phyloP scores from a whole-genome alignment of 2,329 filamentous ascomycete genomes.

The Penicillium glabrum region DNA sequence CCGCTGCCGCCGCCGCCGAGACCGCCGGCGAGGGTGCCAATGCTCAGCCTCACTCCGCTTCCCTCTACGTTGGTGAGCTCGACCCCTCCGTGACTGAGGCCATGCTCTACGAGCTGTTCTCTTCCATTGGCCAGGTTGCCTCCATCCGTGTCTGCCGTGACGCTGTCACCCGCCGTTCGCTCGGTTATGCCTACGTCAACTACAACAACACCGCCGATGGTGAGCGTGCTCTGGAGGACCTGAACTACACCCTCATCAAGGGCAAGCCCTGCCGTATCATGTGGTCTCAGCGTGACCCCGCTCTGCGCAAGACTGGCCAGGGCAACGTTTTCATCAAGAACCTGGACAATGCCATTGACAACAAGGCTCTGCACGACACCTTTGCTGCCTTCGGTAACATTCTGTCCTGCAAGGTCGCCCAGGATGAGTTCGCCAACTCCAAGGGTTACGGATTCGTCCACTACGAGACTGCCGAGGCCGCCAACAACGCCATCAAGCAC shows the following conservation, averaged over 20 bases:
- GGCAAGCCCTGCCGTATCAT: slow-evolving; percentile 99
- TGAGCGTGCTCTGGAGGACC: slow-evolving; percentile 96
- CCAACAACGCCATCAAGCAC: slow-evolving; percentile 96
- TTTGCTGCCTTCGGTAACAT: slow-evolving; percentile 99
- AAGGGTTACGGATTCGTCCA: slow-evolving; percentile 99
- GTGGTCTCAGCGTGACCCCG: slow-evolving; percentile 99
- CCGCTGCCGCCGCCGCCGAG: slow-evolving; percentile 64
- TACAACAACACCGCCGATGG: slow-evolving; percentile 97
- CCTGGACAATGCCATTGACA: slow-evolving; percentile 96
- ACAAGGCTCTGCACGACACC: slow-evolving; percentile 99
- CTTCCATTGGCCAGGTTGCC: slow-evolving; percentile 96
- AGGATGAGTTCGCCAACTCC: slow-evolving; percentile 94
- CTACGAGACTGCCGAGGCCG: slow-evolving; percentile 98
- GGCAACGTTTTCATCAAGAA: slow-evolving; percentile 99
- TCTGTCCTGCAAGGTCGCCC: slow-evolving; percentile 97
- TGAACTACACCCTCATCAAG: slow-evolving; percentile 99
- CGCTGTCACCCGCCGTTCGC: slow-evolving; percentile 95
- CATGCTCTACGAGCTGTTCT: slow-evolving; percentile 99
- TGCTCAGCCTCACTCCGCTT: slow-evolving; percentile 89
- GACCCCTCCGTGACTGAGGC: slow-evolving; percentile 97
- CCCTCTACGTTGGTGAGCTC: slow-evolving; percentile 98
- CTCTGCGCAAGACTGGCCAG: slow-evolving; percentile 97
- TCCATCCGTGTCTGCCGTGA: slow-evolving; percentile 99
- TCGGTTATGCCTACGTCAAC: slow-evolving; percentile 99
- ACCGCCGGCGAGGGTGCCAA: slow-evolving; percentile 55